phyloP scores from a whole-genome alignment of 176 grass and related monocot genomes.

The Triticum urartu region DNA sequence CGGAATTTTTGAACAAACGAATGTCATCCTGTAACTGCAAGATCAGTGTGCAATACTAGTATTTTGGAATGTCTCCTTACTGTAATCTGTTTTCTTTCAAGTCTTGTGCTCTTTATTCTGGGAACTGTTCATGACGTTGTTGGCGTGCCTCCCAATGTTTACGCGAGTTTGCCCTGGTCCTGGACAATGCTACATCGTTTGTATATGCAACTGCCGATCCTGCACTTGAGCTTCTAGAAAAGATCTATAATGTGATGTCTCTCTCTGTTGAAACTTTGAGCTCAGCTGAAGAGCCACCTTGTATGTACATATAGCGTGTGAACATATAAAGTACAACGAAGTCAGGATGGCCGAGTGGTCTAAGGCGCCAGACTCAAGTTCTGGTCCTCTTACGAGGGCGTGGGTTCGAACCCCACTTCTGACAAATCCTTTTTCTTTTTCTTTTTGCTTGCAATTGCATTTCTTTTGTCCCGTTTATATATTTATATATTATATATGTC shows the following conservation, averaged over 20 bases:
- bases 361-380: constrained; percentile 99
- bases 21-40: not conserved
- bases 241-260: no score
- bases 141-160: not conserved
- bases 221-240: not conserved
- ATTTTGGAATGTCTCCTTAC: not conserved
- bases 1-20: constrained; percentile 25
- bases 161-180: not conserved
- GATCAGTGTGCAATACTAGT: not conserved
- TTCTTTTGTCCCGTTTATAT: no score
- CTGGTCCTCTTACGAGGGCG: constrained; percentile 89
- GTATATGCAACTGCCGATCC: not conserved
- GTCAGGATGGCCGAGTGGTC: constrained; percentile 99
- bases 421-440: constrained; percentile 17
- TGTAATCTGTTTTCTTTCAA: not conserved
- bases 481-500: no score
- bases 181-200: not conserved
- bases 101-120: not conserved
- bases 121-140: not conserved
- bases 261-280: no score
- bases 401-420: constrained; percentile 94
- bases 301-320: no score
- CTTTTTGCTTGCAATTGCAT: no score
- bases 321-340: accelerated
- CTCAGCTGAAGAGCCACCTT: no score